Evolutionary conservation across 1,284 basidiomycete genomes (phyloP).

Genomic region (Cutaneotrichosporon sp.): DNA sequence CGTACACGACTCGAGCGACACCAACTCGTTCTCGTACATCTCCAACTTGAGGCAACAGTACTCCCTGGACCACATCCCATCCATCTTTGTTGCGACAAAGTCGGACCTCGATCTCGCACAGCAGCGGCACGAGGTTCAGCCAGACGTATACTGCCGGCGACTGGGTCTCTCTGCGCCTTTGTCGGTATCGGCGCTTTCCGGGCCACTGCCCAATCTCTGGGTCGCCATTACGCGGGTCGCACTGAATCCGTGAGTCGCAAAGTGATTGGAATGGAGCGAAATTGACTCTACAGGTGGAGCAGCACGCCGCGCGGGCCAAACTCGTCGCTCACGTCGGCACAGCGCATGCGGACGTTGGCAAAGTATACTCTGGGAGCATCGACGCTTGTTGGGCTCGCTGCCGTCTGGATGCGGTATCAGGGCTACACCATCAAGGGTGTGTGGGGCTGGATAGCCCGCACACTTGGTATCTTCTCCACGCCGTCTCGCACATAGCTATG

Average conservation of each 20-base stretch:
- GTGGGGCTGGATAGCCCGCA: constrained; percentile 38
- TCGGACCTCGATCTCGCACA: constrained; percentile 93
- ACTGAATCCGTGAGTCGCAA: constrained; percentile 38
- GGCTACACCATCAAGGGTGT: constrained; percentile 40
- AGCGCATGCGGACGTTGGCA: constrained; percentile 31
- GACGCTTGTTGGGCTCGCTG: constrained; percentile 27
- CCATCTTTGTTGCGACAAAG: constrained; percentile 96
- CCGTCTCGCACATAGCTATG: neutral
- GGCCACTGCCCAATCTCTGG: constrained; percentile 45
- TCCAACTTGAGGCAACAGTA: constrained; percentile 98
- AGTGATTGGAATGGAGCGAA: neutral
- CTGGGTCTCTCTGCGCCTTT: constrained; percentile 81
- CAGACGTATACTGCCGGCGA: constrained; percentile 89
- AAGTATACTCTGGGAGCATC: constrained; percentile 26
- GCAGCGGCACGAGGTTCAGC: constrained; percentile 97
- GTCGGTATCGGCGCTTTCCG: constrained; percentile 78
- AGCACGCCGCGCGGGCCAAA: constrained; percentile 37
- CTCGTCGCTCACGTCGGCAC: constrained; percentile 31
- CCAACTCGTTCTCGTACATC: constrained; percentile 97
- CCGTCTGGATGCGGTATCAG: constrained; percentile 44
- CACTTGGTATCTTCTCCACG: constrained; percentile 11
- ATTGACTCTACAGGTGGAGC: neutral
- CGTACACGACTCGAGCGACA: constrained; percentile 96
- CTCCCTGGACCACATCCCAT: constrained; percentile 85
- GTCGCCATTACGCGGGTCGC: constrained; percentile 44